These are phyloP conservation scores for Colletotrichum sansevieriae DNA, from an alignment of 2,329 filamentous ascomycete genomes.

Conservation along the genomic window DNA sequence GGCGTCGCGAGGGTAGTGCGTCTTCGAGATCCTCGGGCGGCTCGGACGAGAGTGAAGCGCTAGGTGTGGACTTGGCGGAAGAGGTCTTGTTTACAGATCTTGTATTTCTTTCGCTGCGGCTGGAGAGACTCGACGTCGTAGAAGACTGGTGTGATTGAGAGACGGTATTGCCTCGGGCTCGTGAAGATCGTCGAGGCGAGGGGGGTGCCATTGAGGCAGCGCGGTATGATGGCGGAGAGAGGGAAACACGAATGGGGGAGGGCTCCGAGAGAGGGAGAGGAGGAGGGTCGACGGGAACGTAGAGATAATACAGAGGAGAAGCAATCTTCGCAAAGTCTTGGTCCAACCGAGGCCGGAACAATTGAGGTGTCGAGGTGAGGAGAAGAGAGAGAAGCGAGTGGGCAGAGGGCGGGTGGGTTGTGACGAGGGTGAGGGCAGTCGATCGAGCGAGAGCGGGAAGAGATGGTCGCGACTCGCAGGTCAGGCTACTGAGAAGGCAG, in stretches of 20 bases:
- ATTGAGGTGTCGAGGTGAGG: constrained; percentile 44
- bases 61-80: constrained; percentile 82
- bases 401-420: constrained; percentile 40
- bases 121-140: constrained; percentile 81
- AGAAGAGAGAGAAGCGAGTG: constrained; percentile 44
- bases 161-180: constrained; percentile 85
- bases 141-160: constrained; percentile 82
- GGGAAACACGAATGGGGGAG: constrained; percentile 24
- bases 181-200: constrained; percentile 88
- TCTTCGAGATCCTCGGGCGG: constrained; percentile 77
- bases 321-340: constrained; percentile 46
- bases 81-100: constrained; percentile 79
- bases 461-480: constrained; percentile 41
- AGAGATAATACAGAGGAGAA: constrained; percentile 50
- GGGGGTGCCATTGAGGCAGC: constrained; percentile 68
- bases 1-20: constrained; percentile 78
- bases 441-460: constrained; percentile 36
- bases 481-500: constrained; percentile 39
- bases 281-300: constrained; percentile 48
- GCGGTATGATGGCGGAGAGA: constrained; percentile 28
- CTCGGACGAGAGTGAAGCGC: constrained; percentile 78
- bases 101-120: constrained; percentile 80
- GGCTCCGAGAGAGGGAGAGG: constrained; percentile 49
- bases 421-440: constrained; percentile 40
- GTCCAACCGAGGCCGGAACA: constrained; percentile 47